Conservation (phyloP, 2,329 filamentous ascomycete genomes). For the Ophiostoma perfectum region DNA sequence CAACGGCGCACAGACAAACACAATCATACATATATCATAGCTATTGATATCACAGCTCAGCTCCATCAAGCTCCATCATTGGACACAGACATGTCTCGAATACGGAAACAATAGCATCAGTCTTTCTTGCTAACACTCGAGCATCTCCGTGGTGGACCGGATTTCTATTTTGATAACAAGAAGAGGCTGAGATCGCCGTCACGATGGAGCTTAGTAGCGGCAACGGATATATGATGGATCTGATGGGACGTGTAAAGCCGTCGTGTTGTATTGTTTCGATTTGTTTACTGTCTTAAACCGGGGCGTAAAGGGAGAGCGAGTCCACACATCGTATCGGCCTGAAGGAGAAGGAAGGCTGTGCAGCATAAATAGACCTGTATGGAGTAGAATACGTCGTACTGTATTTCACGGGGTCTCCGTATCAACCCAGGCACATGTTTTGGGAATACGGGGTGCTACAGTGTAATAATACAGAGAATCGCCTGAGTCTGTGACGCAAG, state of each 20-base stretch:
- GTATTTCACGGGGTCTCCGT: neutral
- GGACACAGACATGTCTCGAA: neutral
- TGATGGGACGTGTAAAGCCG: neutral
- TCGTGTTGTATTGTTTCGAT: conserved; percentile 3
- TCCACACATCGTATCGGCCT: neutral
- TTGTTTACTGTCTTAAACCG: neutral
- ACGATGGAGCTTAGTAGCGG: too few relatives aligned
- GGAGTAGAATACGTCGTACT: neutral
- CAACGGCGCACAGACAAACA: neutral
- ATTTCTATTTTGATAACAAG: too few relatives aligned
- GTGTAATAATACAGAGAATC: neutral
- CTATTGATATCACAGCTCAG: neutral
- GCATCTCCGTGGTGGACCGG: neutral
- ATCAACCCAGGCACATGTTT: neutral
- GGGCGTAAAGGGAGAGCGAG: neutral
- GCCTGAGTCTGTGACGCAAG: neutral
- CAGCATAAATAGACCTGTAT: neutral
- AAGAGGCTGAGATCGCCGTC: too few relatives aligned
- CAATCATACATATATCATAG: neutral
- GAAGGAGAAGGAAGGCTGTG: neutral
- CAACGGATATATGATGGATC: neutral
- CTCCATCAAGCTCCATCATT: neutral
- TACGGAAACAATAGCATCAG: neutral
- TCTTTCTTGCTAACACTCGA: too few relatives aligned
- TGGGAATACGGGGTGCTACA: neutral